Conservation (phyloP, 306 rosid species). For the Sophora flavescens region DNA sequence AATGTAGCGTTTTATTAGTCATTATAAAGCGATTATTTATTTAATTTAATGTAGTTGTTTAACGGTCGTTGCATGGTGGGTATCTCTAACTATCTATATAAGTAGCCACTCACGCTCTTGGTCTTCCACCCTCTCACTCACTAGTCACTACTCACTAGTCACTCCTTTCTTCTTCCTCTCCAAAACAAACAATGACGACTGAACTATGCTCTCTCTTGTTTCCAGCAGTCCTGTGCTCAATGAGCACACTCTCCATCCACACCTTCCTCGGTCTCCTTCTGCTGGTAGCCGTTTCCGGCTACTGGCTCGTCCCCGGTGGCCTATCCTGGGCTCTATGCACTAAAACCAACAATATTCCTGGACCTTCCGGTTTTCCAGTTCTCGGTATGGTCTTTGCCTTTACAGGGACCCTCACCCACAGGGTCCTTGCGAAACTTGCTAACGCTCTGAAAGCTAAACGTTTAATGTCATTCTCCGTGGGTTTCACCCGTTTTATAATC, state of each 20-base stretch:
- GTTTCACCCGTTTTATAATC: constrained; percentile 70
- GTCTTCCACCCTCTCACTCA: not conserved
- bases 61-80: too few species aligned
- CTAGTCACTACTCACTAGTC: too few species aligned
- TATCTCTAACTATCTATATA: too few species aligned
- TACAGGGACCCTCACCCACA: constrained; percentile 56
- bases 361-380: constrained; percentile 76
- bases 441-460: constrained; percentile 49
- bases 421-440: constrained; percentile 55
- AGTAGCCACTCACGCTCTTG: too few species aligned
- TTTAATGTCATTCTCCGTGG: constrained; percentile 75
- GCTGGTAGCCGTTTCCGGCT: constrained; percentile 43
- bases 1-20: too few species aligned
- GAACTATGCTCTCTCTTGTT: constrained; percentile 47
- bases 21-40: too few species aligned
- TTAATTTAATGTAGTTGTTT: too few species aligned
- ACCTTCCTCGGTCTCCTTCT: constrained; percentile 43
- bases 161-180: not conserved
- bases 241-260: constrained; percentile 42
- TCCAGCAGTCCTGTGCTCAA: constrained; percentile 33
- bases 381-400: constrained; percentile 58
- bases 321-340: constrained; percentile 65
- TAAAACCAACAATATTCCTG: constrained; percentile 50
- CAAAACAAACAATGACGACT: constrained; percentile 47
- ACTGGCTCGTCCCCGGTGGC: constrained; percentile 77